Base-by-base conservation (phyloP, 495 filamentous ascomycete genomes). In the Monascus purpureus region DNA sequence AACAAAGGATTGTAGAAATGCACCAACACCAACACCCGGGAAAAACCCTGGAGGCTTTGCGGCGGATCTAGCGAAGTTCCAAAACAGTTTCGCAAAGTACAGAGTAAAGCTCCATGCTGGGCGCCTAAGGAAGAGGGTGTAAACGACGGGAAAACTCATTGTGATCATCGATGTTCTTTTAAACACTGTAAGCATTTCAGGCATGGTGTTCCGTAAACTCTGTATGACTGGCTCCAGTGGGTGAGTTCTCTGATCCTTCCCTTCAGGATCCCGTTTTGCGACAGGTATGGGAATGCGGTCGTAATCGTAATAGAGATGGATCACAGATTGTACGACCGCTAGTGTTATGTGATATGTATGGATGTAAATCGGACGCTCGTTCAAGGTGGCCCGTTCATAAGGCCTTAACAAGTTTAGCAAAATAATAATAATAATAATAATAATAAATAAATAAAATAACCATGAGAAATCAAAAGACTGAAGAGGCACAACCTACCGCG, bases 301-400 rank as follows among this genome's bases (percentile, higher is more conserved):
- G 41, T 75, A 75, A 47, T 95, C 87, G 35, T 59, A 63, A 37
- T 64, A 72, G 11, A 93, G 55, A 43, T 97, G 90, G 18, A 66
- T 35, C 8, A 65, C 38, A 1, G 80, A 70, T 55, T 94, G 84
- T 14, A 64, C 55, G 23, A 81, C 39, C 4, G 80, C 85, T 12
- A 88, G 57, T 1, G 73, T 52, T 4, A 81, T 38, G 34, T 87
- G 68, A 42, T 78, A 70, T 25, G 71, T 71, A 6, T 80, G 73
- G 12, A 95, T 61, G 52, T 85, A 93, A 19, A 97, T 66, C 1
- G 82, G 73, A 40, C 80, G 65, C 55, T 97, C 90, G 50, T 97
- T 97, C 38, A 95, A 53, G n/a, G 70, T 69, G 9, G 75, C 63
- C 11, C 88, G 69, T 50, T 90, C 85, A 34, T 80, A 65, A 13